phyloP scores from a whole-genome alignment of 202 grass and related monocot genomes.

The Schoenoplectus tabernaemontani region DNA sequence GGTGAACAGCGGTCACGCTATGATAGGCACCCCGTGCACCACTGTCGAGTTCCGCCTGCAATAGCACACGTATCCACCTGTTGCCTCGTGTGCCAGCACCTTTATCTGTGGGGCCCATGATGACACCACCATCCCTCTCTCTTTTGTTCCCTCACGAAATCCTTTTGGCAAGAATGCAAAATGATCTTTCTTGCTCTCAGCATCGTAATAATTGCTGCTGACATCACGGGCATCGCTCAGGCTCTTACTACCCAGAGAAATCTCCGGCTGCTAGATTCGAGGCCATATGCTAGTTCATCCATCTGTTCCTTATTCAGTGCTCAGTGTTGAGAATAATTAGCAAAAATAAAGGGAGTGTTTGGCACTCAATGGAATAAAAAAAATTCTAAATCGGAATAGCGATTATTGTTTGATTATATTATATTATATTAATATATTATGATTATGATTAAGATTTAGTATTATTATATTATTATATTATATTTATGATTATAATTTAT shows the following conservation, averaged over 20 bases:
- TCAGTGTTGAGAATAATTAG: too few relatives aligned
- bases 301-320: constrained; percentile 31
- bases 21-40: constrained; percentile 33
- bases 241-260: constrained; percentile 53
- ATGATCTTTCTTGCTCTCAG: not conserved
- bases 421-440: too few relatives aligned
- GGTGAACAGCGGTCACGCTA: constrained; percentile 48
- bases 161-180: constrained; percentile 37
- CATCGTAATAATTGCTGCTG: not conserved
- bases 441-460: too few relatives aligned
- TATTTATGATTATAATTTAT: too few relatives aligned
- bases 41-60: constrained; percentile 64
- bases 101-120: constrained; percentile 35
- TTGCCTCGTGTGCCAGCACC: constrained; percentile 26
- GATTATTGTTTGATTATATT: too few relatives aligned
- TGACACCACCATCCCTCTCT: constrained; percentile 10
- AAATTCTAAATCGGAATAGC: too few relatives aligned
- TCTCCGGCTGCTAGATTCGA: constrained; percentile 35
- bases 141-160: constrained; percentile 31
- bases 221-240: not conserved
- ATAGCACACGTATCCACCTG: constrained; percentile 40
- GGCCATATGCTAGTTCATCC: constrained; percentile 42
- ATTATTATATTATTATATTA: too few relatives aligned
- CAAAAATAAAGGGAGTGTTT: too few relatives aligned
- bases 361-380: too few relatives aligned